These are phyloP conservation scores for Magnusiomyces fungicola DNA, from an alignment of 1,139 yeast genomes.

Conservation along the genomic window DNA sequence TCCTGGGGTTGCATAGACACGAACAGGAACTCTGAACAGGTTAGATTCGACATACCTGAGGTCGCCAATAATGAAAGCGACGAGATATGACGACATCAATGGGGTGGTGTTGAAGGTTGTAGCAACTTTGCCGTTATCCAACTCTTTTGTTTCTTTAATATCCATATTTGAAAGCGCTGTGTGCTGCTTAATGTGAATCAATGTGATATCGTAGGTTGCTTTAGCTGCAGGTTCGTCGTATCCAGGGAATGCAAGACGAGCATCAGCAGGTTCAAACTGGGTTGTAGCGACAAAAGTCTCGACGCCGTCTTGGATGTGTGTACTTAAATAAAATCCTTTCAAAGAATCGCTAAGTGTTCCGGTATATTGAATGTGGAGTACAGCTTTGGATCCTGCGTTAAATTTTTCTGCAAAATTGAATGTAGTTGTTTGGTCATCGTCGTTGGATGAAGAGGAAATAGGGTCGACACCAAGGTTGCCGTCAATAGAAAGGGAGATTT, in stretches of 20 bases:
- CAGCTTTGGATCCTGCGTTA: constrained; percentile 37
- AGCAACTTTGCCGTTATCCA: constrained; percentile 47
- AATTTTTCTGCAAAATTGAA: constrained; percentile 50
- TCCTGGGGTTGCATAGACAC: constrained; percentile 77
- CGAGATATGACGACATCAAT: constrained; percentile 69
- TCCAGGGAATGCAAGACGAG: constrained; percentile 79
- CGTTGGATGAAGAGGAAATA: constrained; percentile 33
- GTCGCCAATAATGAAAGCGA: constrained; percentile 81
- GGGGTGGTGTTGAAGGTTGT: constrained; percentile 61
- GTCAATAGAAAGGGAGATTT: neutral
- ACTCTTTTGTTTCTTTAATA: constrained; percentile 38
- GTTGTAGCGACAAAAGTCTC: constrained; percentile 66
- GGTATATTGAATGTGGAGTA: constrained; percentile 50
- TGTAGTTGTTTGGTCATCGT: constrained; percentile 55
- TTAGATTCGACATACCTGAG: constrained; percentile 62
- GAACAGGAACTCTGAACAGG: constrained; percentile 65
- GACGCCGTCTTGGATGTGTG: constrained; percentile 57
- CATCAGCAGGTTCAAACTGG: constrained; percentile 82
- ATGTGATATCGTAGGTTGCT: constrained; percentile 60
- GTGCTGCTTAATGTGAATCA: constrained; percentile 48
- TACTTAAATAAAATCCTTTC: constrained; percentile 78
- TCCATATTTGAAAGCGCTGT: constrained; percentile 76
- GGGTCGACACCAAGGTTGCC: constrained; percentile 8
- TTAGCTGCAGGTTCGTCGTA: constrained; percentile 74
- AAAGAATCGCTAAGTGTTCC: constrained; percentile 69